Conservation (phyloP, 2,329 filamentous ascomycete genomes). For the Neonectria coccinea region DNA sequence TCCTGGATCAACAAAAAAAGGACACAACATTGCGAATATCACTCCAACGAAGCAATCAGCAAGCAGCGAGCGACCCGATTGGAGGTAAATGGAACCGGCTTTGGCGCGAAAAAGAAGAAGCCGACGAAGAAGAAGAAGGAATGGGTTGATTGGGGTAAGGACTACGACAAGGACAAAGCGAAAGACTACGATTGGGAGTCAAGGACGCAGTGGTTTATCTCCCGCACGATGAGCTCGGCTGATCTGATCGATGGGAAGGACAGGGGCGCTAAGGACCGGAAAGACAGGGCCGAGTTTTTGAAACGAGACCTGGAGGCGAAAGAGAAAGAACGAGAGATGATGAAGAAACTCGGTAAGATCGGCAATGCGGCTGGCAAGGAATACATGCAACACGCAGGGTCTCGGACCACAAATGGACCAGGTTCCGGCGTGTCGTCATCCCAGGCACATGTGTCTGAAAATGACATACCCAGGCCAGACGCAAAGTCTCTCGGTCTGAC, state of each 20-base stretch:
- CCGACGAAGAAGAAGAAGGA: slow-evolving; percentile 49
- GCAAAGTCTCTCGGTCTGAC: slow-evolving; percentile 53
- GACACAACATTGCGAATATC: slow-evolving; percentile 92
- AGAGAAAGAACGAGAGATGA: slow-evolving; percentile 80
- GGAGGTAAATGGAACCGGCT: slow-evolving; percentile 81
- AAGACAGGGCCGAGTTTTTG: slow-evolving; percentile 73
- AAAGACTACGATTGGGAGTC: slow-evolving; percentile 69
- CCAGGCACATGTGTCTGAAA: slow-evolving; percentile 37
- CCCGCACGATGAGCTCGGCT: slow-evolving; percentile 65
- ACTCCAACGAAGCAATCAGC: slow-evolving; percentile 83
- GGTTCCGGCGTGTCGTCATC: slow-evolving; percentile 30
- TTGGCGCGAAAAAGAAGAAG: slow-evolving; percentile 50
- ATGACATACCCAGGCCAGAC: slow-evolving; percentile 54
- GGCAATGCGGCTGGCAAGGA: slow-evolving; percentile 76
- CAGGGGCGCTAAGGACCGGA: slow-evolving; percentile 65
- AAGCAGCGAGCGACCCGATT: slow-evolving; percentile 75
- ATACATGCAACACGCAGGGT: slow-evolving; percentile 69
- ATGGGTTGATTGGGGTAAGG: slow-evolving; percentile 27
- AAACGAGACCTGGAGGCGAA: slow-evolving; percentile 73
- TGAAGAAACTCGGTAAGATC: slow-evolving; percentile 72
- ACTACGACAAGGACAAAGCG: slow-evolving; percentile 34
- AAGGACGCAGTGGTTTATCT: slow-evolving; percentile 68
- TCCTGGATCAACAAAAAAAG: slow-evolving; percentile 89
- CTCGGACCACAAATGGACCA: slow-evolving; percentile 24
- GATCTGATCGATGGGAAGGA: slow-evolving; percentile 75